Evolutionary conservation across 2,329 filamentous ascomycete species (phyloP).

Genomic region (Beauveria rudraprayagi): DNA sequence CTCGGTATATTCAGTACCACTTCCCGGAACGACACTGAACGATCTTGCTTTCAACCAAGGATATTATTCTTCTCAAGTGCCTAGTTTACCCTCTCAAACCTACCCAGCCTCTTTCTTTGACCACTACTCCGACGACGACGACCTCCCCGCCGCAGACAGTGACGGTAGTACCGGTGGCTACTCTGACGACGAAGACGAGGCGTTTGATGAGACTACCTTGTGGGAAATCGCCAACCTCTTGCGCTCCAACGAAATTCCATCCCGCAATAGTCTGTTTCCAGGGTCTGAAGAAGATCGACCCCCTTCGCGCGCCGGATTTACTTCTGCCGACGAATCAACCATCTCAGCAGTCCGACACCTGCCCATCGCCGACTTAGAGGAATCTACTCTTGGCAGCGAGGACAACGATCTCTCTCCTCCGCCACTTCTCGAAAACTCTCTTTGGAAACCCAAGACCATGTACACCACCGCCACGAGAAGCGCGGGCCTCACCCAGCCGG

Average conservation of each 20-base stretch:
- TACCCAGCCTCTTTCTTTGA: conserved; percentile 51
- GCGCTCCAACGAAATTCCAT: conserved; percentile 42
- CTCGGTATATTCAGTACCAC: conserved; percentile 29
- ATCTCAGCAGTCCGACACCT: not conserved
- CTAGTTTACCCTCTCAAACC: conserved; percentile 22
- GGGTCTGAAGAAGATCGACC: conserved; percentile 7
- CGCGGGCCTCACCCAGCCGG: conserved; percentile 28
- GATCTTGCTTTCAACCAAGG: not conserved
- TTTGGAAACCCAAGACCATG: conserved; percentile 10
- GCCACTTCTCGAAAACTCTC: not conserved
- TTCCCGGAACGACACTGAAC: conserved; percentile 42
- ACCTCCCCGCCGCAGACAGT: conserved; percentile 27
- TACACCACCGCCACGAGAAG: not conserved
- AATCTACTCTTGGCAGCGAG: conserved; percentile 14
- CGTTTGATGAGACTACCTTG: conserved; percentile 53
- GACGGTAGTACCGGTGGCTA: conserved; percentile 23
- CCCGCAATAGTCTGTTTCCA: conserved; percentile 42
- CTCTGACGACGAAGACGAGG: conserved; percentile 36
- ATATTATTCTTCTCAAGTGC: conserved; percentile 4
- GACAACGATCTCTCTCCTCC: conserved; percentile 9
- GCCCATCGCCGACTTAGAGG: not conserved
- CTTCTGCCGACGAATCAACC: not conserved
- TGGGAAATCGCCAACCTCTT: conserved; percentile 57
- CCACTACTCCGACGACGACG: conserved; percentile 50
- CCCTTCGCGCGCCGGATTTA: not conserved